Evolutionary conservation across 176 grass and related monocot species (phyloP), one percentile per base, ranked within the genome.

Genomic region (Rhipidocladum racemiflorum): DNA sequence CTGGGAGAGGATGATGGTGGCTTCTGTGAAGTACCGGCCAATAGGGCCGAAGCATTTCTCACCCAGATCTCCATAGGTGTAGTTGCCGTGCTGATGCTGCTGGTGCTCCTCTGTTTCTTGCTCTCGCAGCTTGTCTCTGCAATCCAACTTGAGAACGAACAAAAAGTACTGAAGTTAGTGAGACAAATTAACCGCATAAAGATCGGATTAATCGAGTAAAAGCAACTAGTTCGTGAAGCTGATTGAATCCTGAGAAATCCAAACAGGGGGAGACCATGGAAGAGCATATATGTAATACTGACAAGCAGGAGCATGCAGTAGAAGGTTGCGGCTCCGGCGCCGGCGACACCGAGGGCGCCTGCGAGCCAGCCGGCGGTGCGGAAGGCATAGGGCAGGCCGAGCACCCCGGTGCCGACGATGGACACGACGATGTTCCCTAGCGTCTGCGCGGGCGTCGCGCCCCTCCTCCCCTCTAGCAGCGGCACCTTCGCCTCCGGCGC

Each of bases 291-390:
- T 34, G 49, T 0, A 80, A 15, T 61, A 90, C 91, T 84, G 54
- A 97, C 94, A 9, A 92, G 88, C 14, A 97, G 90, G 6, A 97
- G 88, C 95, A 97, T 94, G 92, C 92, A 97, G 77, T 97, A 97
- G 88, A 89, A 92, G 5, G 88, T 89, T 17, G 78, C 88, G 27
- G 84, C 23, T 12, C 88, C 90, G 18, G 95, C 81, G 0, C 39
- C 79, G 0, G 86, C 86, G 36, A 97, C 90, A 6, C 84, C 92
- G 34, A 94, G 73, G 1, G 90, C 85, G 3, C 90, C 90, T 9
- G 90, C 64, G 43, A 94, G 45, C 95, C 90, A 94, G 0, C 95
- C 92, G 1, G 90, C 86, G 42, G 84, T 77, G 65, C 92, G 81
- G 51, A 97, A 97, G 43, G 95, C 92, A 77, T 82, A 94, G n/a